These are phyloP conservation scores for Saturnispora saitoi DNA, from an alignment of 805 yeast genomes.

Conservation along the genomic window DNA sequence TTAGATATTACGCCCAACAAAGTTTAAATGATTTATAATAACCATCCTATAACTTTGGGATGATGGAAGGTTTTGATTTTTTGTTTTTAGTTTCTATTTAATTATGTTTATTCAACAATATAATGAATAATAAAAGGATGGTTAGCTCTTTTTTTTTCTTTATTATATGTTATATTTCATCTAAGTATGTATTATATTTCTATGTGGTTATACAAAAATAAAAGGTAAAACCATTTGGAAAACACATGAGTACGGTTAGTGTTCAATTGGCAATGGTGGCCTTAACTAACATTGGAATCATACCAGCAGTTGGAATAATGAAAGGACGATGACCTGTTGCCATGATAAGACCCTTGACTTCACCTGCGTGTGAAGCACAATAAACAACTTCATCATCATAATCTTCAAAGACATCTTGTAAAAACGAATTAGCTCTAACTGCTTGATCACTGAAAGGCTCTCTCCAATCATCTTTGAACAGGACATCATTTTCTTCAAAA, in stretches of 20 bases:
- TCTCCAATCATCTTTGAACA: slow-evolving; percentile 36
- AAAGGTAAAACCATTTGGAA: no score
- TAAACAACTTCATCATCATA: slow-evolving; percentile 31
- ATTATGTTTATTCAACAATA: slow-evolving; percentile 1
- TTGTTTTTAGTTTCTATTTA: background rate
- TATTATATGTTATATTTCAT: background rate
- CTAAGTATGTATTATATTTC: background rate
- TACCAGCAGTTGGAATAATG: slow-evolving; percentile 57
- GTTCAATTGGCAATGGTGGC: slow-evolving; percentile 21
- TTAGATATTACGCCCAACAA: slow-evolving; percentile 71
- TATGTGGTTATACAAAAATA: no score
- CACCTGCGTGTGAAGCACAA: slow-evolving; percentile 55
- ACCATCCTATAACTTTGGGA: background rate
- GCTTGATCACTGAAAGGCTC: slow-evolving; percentile 45
- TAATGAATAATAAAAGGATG: background rate
- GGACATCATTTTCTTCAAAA: slow-evolving; percentile 41
- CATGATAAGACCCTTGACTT: slow-evolving; percentile 42
- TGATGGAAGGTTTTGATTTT: slow-evolving; percentile 1
- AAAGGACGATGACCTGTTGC: slow-evolving; percentile 48
- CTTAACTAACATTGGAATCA: slow-evolving; percentile 50
- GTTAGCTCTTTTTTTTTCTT: background rate
- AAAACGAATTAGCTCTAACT: slow-evolving; percentile 37
- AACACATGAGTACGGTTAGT: no score
- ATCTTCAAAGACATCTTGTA: slow-evolving; percentile 32
- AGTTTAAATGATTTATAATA: slow-evolving; percentile 23